Evolutionary conservation across 352 stramenopile genomes (phyloP).

Genomic region (Peronospora belbahrii): DNA sequence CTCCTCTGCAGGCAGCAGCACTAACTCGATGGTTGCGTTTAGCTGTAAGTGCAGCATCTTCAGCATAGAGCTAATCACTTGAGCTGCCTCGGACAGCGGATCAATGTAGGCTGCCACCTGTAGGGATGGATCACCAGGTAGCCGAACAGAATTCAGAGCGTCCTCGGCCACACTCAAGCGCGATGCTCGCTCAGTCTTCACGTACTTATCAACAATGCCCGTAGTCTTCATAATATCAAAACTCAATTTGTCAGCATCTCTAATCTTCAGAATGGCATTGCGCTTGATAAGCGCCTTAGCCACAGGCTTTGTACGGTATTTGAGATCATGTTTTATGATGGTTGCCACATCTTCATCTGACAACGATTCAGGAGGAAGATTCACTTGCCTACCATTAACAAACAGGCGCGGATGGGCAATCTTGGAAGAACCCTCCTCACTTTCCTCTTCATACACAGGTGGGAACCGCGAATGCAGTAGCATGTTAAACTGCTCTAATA

Average conservation of each 20-base stretch:
- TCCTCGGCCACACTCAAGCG: constrained; percentile 30
- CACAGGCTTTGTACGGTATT: constrained; percentile 59
- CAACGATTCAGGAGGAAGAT: constrained; percentile 42
- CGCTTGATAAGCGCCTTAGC: constrained; percentile 67
- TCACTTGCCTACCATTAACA: constrained; percentile 64
- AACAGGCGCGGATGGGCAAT: constrained; percentile 36
- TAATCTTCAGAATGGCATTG: constrained; percentile 32
- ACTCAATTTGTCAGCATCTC: constrained; percentile 53
- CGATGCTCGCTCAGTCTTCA: constrained; percentile 36
- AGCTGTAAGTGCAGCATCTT: constrained; percentile 67
- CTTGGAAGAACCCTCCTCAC: constrained; percentile 6
- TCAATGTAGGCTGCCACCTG: constrained; percentile 82
- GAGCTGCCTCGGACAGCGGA: constrained; percentile 83
- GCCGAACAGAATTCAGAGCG: constrained; percentile 28
- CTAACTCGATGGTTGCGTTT: constrained; percentile 59
- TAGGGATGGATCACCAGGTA: constrained; percentile 45
- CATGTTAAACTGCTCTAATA: constrained; percentile 32
- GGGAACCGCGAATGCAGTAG: constrained; percentile 36
- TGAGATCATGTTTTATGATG: constrained; percentile 62
- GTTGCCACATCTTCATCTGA: constrained; percentile 54
- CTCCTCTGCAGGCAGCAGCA: constrained; percentile 56
- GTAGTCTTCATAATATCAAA: constrained; percentile 70
- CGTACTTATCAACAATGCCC: constrained; percentile 70
- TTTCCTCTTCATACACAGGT: constrained; percentile 12
- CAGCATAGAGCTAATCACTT: constrained; percentile 85